A percentile compares a stretch with the other conserved stretches of the same genome.
Conservation (phyloP, 169 alveolate genomes). For the Plasmodium vinckei region DNA sequence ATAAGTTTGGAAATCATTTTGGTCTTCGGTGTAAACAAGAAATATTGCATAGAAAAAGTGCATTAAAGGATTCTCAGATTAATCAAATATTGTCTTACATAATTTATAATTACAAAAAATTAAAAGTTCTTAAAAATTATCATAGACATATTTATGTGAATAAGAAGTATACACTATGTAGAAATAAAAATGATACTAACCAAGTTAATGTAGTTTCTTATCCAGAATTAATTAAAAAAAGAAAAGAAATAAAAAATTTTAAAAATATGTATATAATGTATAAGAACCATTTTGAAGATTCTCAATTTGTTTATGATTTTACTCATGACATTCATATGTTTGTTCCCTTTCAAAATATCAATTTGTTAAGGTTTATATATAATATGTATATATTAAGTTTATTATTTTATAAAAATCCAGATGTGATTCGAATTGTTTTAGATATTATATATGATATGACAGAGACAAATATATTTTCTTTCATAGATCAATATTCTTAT, state of each 20-base stretch:
- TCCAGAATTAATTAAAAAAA: not conserved
- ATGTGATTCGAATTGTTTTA: constrained; percentile 34
- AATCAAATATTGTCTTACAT: constrained; percentile 33
- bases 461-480: constrained; percentile 50
- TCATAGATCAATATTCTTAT: constrained; percentile 54
- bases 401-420: constrained; percentile 39
- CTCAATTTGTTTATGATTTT: constrained; percentile 33
- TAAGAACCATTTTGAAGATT: constrained; percentile 4
- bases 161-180: constrained; percentile 9
- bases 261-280: not conserved
- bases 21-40: constrained; percentile 30
- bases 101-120: constrained; percentile 24
- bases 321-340: constrained; percentile 52
- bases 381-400: constrained; percentile 45
- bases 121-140: constrained; percentile 7
- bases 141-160: not conserved
- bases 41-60: constrained; percentile 21
- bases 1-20: not conserved
- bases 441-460: constrained; percentile 22
- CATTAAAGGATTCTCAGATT: constrained; percentile 40
- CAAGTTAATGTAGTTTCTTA: not conserved
- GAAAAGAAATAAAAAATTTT: not conserved
- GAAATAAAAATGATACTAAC: not conserved
- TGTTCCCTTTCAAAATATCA: constrained; percentile 32
- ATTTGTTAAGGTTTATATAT: constrained; percentile 35